Evolutionary conservation across 1,139 yeast species (phyloP).

Genomic region (Eremothecium cymbalariae): DNA sequence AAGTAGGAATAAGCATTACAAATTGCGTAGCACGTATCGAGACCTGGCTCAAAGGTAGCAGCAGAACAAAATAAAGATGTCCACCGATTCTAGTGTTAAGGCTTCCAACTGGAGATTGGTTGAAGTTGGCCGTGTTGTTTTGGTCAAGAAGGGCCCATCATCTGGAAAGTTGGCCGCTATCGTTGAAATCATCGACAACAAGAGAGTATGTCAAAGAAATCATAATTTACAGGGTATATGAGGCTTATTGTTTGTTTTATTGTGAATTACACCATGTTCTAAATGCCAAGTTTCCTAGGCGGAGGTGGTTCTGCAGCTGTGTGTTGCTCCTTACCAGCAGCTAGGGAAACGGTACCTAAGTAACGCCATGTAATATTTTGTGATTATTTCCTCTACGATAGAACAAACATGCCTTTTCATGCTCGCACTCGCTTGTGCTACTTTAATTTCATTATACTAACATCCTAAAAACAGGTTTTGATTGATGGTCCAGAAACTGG

Average conservation of each 20-base stretch:
- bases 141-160: constrained; percentile 62
- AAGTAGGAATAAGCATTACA: background rate
- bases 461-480: constrained; percentile 67
- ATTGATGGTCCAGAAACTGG: constrained; percentile 89
- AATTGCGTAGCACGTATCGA: background rate
- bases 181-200: constrained; percentile 98
- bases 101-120: constrained; percentile 99
- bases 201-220: constrained; percentile 67
- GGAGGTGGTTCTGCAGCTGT: no score
- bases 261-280: no score
- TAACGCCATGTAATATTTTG: no score
- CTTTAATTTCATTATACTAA: no score
- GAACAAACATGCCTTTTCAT: no score
- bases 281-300: no score
- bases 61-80: constrained; percentile 38
- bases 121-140: constrained; percentile 98
- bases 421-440: no score
- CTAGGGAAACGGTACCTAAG: no score
- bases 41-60: no score
- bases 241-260: no score
- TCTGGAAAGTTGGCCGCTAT: constrained; percentile 84
- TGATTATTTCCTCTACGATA: no score
- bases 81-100: constrained; percentile 74
- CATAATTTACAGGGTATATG: constrained; percentile 1
- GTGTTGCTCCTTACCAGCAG: no score